Evolutionary conservation across 2,329 filamentous ascomycete species (phyloP), one percentile per base, ranked within the genome.

Genomic region (Trichophaea hybrida): DNA sequence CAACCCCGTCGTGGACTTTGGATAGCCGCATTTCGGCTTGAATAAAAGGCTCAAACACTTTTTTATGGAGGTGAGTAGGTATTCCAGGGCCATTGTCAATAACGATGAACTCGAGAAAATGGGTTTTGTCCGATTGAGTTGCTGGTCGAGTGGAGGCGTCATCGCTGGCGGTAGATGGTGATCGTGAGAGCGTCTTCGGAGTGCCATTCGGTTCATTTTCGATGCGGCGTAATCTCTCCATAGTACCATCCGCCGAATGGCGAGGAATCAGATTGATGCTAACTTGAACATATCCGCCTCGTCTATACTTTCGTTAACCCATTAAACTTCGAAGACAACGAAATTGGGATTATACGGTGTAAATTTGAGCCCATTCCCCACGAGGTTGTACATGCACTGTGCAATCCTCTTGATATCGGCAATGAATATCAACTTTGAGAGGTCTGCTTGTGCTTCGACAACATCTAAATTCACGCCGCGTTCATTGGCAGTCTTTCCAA

Each of bases 31-130:
- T 74, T 69, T 95, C 89, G n/a, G 86, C 90, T 72, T 96, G 90
- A 0, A 95, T 86, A 69, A 96, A 96, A 0, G 90, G 90, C 71
- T 95, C 90, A 70, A 96, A 96, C 7, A 96, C 88, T 66, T 84
- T 84, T 59, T 86, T 77, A 67, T 89, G 88, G 71, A 94, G 80
- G 64, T 84, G 75, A 5, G 83, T 79, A 0, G 88, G 81, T 59
- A 95, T 94, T 33, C 90, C 90, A 0, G 88, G 89, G 0, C 90
- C 90, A 0, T 84, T 91, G 66, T 96, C 90, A 69, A 88, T 79
- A 0, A 95, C 88, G 69, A 94, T 86, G 62, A 95, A 94, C 69
- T 94, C 86, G 67, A 94, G 94, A 7, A 82, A 70, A 57, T 86
- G 80, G n/a, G 80, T 78, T 49, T 60, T 63, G 17, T 52, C 51